phyloP scores from a whole-genome alignment of 2,329 filamentous ascomycete genomes.

The Xylaria polymorpha region DNA sequence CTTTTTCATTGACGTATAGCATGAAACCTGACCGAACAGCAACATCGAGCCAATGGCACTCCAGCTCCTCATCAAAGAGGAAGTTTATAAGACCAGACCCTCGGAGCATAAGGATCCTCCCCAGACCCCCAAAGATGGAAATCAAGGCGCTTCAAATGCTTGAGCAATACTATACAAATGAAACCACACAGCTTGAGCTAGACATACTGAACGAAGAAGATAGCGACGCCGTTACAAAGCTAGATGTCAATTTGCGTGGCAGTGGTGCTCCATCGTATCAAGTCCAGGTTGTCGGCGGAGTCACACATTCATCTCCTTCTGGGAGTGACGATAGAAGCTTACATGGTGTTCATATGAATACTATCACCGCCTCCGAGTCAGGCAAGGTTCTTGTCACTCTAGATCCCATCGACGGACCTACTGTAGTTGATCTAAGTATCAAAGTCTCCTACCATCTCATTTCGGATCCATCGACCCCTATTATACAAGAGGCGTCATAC shows the following conservation, averaged over 20 bases:
- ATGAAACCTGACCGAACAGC: conserved; percentile 63
- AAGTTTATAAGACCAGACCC: conserved; percentile 62
- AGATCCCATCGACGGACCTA: conserved; percentile 62
- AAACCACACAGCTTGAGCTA: conserved; percentile 75
- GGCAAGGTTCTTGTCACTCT: conserved; percentile 60
- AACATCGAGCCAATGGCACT: conserved; percentile 63
- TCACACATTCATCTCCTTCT: conserved; percentile 49
- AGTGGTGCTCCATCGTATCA: conserved; percentile 61
- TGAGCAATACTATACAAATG: conserved; percentile 86
- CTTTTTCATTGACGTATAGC: conserved; percentile 75
- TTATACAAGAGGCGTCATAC: conserved; percentile 77
- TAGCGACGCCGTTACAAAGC: conserved; percentile 75
- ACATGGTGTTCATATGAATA: conserved; percentile 57
- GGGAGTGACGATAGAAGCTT: conserved; percentile 58
- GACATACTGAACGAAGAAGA: conserved; percentile 86
- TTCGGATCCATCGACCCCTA: conserved; percentile 82
- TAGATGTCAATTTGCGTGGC: conserved; percentile 76
- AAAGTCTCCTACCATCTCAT: conserved; percentile 81
- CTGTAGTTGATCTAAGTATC: conserved; percentile 74
- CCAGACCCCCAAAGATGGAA: conserved; percentile 91
- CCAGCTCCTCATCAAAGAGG: conserved; percentile 56
- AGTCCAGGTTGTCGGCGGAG: conserved; percentile 54
- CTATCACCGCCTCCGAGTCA: conserved; percentile 60
- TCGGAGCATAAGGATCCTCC: conserved; percentile 76
- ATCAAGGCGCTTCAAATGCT: conserved; percentile 72